Evolutionary conservation across 768 basidiomycete genomes (phyloP).

Genomic region (Imleria badia): DNA sequence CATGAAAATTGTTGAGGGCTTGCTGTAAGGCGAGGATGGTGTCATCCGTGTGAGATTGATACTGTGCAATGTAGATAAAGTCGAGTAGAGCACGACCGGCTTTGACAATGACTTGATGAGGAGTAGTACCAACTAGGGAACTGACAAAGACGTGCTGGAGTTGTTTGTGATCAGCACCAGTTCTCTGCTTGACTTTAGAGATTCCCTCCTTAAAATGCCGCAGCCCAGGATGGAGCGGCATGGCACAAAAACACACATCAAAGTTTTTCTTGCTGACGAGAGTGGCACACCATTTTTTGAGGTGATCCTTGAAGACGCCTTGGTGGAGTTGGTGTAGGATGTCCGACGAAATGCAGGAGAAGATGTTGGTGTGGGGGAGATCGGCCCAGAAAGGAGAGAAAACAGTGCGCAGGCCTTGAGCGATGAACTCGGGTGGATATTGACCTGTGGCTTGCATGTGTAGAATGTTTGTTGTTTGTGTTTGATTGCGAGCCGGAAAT

Average conservation of each 20-base stretch:
- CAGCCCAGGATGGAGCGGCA: not conserved
- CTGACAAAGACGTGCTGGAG: not conserved
- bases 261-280: not conserved
- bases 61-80: not conserved
- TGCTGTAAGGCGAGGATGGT: not conserved
- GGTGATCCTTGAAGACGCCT: not conserved
- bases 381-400: slow-evolving; percentile 5
- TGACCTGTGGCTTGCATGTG: not conserved
- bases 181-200: not conserved
- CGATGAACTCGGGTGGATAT: not conserved
- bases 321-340: slow-evolving; percentile 3
- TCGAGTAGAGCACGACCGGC: not conserved
- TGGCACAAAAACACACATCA: not conserved
- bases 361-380: not conserved
- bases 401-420: not conserved
- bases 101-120: not conserved
- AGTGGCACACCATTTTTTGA: not conserved
- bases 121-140: not conserved
- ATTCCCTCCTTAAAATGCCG: not conserved
- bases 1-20: not conserved
- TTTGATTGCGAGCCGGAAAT: not conserved
- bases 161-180: not conserved
- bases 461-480: not conserved
- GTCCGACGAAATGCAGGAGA: not conserved
- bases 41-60: not conserved